Conservation (phyloP, 495 filamentous ascomycete genomes). For the Trichoderma erinaceum region DNA sequence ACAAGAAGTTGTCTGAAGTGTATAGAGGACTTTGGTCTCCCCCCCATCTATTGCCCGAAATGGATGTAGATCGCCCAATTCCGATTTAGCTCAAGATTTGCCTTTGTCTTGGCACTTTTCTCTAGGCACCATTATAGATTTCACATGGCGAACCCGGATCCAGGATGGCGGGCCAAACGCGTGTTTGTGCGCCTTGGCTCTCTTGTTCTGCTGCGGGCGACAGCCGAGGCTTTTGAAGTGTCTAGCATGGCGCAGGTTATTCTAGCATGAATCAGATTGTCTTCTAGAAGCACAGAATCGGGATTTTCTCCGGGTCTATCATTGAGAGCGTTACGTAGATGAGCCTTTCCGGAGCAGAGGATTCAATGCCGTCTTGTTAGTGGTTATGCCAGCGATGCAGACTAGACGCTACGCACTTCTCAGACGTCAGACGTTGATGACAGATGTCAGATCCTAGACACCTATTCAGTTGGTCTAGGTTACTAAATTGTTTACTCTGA, state of each 20-base stretch:
- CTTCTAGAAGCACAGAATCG: not conserved
- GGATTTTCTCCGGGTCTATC: not conserved
- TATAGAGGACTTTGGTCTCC: not conserved
- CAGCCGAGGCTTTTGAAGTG: no score
- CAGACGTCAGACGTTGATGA: no score
- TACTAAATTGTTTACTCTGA: no score
- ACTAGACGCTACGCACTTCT: no score
- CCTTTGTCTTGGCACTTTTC: not conserved
- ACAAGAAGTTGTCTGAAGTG: not conserved
- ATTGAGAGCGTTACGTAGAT: not conserved
- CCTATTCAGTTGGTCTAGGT: no score
- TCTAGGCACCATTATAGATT: not conserved
- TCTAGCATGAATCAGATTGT: not conserved
- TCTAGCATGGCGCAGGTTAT: no score
- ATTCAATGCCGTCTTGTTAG: no score
- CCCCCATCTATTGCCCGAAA: not conserved
- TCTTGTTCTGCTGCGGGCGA: no score
- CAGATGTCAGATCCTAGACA: no score
- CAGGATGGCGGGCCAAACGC: no score
- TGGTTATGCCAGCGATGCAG: no score
- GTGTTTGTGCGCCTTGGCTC: no score
- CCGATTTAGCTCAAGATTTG: constrained; percentile 7
- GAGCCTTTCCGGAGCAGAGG: not conserved
- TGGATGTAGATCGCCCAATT: not conserved
- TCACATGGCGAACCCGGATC: not conserved